Evolutionary conservation across 148 eudicot genomes (phyloP).

Genomic region (Rhododendron ferrugineum): DNA sequence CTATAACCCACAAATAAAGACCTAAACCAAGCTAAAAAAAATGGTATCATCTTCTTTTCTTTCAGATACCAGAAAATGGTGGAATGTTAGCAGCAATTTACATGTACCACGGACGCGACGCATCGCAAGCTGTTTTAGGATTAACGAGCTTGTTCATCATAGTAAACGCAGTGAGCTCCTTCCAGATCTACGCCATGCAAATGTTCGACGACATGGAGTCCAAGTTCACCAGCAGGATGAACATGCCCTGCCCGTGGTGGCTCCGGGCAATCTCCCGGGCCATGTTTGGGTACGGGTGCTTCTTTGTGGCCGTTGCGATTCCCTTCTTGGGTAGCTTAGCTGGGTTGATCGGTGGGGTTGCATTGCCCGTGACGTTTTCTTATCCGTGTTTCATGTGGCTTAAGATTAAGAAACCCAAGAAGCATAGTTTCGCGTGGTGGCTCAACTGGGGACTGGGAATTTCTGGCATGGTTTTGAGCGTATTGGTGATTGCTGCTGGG

Average conservation of each 20-base stretch:
- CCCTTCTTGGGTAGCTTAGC: conserved; percentile 31
- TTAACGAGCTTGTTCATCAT: conserved; percentile 18
- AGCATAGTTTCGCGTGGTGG: conserved; percentile 24
- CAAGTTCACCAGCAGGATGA: conserved; percentile 10
- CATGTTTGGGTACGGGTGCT: conserved; percentile 20
- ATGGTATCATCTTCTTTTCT: neutral
- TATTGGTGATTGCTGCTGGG: conserved; percentile 5
- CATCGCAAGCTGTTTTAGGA: conserved; percentile 17
- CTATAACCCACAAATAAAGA: neutral
- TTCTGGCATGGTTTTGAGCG: conserved; percentile 19
- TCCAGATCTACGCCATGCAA: conserved; percentile 37
- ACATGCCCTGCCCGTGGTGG: conserved; percentile 24
- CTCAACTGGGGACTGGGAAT: conserved; percentile 33
- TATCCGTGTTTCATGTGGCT: conserved; percentile 50
- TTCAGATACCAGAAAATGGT: conserved; percentile 27
- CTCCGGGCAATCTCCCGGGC: conserved; percentile 12
- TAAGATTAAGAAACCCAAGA: conserved; percentile 32
- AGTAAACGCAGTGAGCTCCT: conserved; percentile 26
- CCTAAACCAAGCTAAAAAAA: neutral
- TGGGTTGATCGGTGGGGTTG: conserved; percentile 25
- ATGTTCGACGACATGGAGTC: conserved; percentile 36
- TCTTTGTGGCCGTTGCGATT: conserved; percentile 24
- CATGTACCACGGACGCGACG: conserved; percentile 15
- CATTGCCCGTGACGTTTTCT: conserved; percentile 26
- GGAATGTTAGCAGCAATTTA: conserved; percentile 24